Base-by-base conservation (phyloP, 768 basidiomycete genomes). In the Lactarius indigo region DNA sequence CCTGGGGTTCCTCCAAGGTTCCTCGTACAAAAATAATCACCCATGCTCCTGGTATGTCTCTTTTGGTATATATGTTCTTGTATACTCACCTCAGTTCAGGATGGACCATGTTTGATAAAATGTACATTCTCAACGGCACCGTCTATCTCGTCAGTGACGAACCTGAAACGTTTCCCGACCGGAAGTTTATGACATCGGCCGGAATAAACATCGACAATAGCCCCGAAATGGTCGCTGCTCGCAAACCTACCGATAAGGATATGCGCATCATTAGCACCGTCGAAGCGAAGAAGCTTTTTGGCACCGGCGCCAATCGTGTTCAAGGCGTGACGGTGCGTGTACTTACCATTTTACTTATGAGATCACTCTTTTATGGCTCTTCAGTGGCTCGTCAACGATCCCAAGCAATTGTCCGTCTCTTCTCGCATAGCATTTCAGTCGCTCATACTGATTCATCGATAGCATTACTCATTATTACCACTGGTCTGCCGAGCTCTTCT, bases 391-490 rank as follows among this genome's bases (percentile, higher is more conserved):
- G 80, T 89, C 31, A 95, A 95, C 72, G 95, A 96, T 68, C 87
- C 90, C 5, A 83, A 85, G 20, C 94, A 97, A 81, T 97, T 87
- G 90, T 91, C 74, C 65, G 87, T 79, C 56, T 63, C 15, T 23
- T 60, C 17, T 54, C 17, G 5, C 0, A 54, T 26, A 23, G 23
- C 35, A 17, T 61, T 54, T 12, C 15, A 44, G 39, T 15, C 47
- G 28, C 26, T 18, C 31, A 18, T 58, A 44, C 57, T 58, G 35
- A 66, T 35, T n/a, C 10, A 66, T 57, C 52, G 30, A 20, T 28
- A 93, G 91, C 77, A 83, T 96, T 64, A 91, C 90, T 1, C 94
- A 96, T 76, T 96, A 96, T 75, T 96, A 94, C 75, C 94, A 98
- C 73, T 95, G 91, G 86, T 86, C 90, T 37, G 94, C 95, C 5